Evolutionary conservation across 2,329 filamentous ascomycete species (phyloP).

Genomic region (Ophiostoma quercus): DNA sequence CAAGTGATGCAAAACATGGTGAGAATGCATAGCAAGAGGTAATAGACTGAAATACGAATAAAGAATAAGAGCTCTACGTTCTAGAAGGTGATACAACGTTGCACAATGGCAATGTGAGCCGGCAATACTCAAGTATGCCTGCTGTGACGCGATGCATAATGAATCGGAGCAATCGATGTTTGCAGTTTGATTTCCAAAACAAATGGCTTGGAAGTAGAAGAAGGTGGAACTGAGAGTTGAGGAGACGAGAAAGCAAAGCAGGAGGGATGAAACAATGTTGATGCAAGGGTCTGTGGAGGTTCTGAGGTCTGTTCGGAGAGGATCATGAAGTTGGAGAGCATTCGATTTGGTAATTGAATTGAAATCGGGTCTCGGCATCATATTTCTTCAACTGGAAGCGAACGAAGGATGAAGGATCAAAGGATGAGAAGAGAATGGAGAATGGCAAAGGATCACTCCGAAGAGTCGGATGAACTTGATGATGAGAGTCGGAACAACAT

Average conservation of each 20-base stretch:
- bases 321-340: neutral
- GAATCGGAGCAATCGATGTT: neutral
- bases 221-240: neutral
- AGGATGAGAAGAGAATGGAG: too few species aligned
- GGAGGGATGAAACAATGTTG: neutral
- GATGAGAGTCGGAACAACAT: neutral
- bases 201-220: neutral
- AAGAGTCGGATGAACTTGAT: neutral
- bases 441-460: neutral
- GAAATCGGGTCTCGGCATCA: neutral
- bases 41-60: neutral
- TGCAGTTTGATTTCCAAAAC: conserved; percentile 13
- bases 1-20: neutral
- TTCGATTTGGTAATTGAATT: neutral
- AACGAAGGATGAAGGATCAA: too few species aligned
- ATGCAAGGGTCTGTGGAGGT: neutral
- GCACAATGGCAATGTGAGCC: neutral
- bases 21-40: neutral
- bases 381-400: too few species aligned
- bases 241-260: neutral
- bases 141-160: conserved; percentile 1
- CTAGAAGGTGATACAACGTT: neutral
- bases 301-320: neutral
- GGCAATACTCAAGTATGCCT: neutral
- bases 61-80: neutral